Evolutionary conservation across 331 rosid genomes (phyloP).

Genomic region (Prunus yedoensis): DNA sequence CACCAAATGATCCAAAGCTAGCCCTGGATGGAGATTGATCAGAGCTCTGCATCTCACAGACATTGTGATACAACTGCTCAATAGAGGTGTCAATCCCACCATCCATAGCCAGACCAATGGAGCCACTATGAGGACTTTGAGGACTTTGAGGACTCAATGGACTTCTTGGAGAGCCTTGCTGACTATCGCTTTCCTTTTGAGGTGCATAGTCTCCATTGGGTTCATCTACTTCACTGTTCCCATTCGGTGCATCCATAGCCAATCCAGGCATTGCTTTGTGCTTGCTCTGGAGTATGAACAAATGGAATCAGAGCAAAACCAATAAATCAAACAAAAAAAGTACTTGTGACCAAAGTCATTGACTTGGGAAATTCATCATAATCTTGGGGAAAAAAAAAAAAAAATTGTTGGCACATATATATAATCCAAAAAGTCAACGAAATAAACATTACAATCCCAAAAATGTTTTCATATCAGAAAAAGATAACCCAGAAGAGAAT

Average conservation of each 20-base stretch:
- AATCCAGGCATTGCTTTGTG: conserved; percentile 48
- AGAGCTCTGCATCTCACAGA: conserved; percentile 88
- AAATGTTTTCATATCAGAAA: neutral
- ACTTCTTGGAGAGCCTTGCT: conserved; percentile 70
- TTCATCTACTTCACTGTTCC: conserved; percentile 38
- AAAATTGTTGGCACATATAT: neutral
- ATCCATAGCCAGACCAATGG: conserved; percentile 70
- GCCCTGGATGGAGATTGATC: conserved; percentile 82
- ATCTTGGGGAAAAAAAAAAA: neutral
- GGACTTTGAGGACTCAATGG: conserved; percentile 68
- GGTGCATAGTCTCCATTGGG: conserved; percentile 36
- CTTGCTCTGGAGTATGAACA: neutral
- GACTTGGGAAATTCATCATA: neutral
- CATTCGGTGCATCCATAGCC: conserved; percentile 45
- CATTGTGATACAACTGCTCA: conserved; percentile 82
- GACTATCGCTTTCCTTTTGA: conserved; percentile 46
- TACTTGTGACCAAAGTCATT: neutral
- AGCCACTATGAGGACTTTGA: conserved; percentile 67
- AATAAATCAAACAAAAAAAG: neutral
- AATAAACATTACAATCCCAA: neutral
- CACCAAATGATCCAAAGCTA: conserved; percentile 71
- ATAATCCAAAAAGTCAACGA: neutral
- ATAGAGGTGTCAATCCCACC: conserved; percentile 68
- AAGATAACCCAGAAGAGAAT: neutral
- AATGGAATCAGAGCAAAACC: neutral